Evolutionary conservation across 2,329 filamentous ascomycete genomes (phyloP).

Genomic region (Ascochyta fabae): DNA sequence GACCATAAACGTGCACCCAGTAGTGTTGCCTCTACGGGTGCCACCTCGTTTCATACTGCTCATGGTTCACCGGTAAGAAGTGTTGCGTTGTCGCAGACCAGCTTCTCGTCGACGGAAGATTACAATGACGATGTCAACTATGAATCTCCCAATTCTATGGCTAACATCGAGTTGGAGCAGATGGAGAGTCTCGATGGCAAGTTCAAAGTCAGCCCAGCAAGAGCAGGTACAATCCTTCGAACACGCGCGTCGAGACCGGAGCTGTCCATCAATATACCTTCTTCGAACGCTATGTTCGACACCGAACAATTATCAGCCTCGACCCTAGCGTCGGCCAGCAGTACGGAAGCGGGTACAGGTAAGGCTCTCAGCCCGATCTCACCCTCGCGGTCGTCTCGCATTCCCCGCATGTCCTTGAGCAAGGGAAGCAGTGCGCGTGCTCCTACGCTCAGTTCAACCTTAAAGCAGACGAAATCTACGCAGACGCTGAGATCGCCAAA

Average conservation of each 20-base stretch:
- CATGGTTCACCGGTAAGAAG: constrained; percentile 41
- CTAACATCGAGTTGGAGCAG: constrained; percentile 27
- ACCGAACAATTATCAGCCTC: constrained; percentile 10
- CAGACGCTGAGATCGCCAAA: constrained; percentile 5
- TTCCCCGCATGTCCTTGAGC: constrained; percentile 28
- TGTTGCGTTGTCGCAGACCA: constrained; percentile 24
- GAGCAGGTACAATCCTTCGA: constrained; percentile 1
- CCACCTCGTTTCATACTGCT: constrained; percentile 30
- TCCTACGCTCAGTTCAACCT: constrained; percentile 18
- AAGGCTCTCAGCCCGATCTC: constrained; percentile 8
- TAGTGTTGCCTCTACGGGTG: constrained; percentile 29
- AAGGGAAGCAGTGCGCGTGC: constrained; percentile 9
- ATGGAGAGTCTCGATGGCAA: background rate
- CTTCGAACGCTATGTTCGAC: background rate
- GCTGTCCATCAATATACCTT: constrained; percentile 28
- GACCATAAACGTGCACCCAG: constrained; percentile 22
- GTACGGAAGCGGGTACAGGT: background rate
- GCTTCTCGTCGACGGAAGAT: constrained; percentile 29
- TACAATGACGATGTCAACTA: constrained; percentile 10
- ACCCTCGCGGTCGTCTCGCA: constrained; percentile 29
- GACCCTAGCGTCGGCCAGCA: constrained; percentile 14
- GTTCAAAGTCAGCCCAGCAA: background rate
- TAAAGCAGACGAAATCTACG: constrained; percentile 28
- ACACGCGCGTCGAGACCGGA: constrained; percentile 21
- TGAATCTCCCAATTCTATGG: constrained; percentile 15